Percentiles rank a stretch among this genome's conserved stretches.
Conservation (phyloP, 345 rosid genomes). For the Citrus reticulata region DNA sequence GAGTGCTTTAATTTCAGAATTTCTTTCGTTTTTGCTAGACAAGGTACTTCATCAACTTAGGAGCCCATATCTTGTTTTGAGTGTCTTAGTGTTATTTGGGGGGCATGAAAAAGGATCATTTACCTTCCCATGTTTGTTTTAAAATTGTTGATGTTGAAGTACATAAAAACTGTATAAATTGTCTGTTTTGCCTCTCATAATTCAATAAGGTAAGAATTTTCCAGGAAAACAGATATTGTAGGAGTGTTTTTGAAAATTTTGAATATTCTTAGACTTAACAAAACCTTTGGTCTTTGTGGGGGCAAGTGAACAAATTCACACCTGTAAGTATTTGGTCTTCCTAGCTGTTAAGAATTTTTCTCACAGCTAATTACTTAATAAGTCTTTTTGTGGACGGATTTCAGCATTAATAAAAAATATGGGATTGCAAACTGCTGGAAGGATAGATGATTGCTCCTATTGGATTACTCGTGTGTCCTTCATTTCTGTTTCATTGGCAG, state of each 20-base stretch:
- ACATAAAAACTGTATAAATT: not conserved
- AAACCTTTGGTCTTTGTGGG: not conserved
- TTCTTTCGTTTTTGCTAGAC: not conserved
- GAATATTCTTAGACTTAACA: not conserved
- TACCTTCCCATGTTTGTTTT: not conserved
- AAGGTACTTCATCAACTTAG: not conserved
- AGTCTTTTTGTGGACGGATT: slow-evolving; percentile 11
- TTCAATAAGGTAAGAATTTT: not conserved
- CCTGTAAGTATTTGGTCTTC: not conserved
- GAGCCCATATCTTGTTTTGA: not conserved
- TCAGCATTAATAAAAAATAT: slow-evolving; percentile 79
- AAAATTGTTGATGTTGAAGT: not conserved
- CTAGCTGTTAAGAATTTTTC: not conserved
- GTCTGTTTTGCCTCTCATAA: not conserved
- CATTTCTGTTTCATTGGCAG: slow-evolving; percentile 64
- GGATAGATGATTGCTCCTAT: slow-evolving; percentile 81
- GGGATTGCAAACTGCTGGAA: slow-evolving; percentile 70
- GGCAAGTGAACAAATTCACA: not conserved
- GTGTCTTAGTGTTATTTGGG: not conserved
- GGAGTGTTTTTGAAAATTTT: not conserved
- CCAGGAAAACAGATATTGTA: not conserved
- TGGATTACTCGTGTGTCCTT: slow-evolving; percentile 78
- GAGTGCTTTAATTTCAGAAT: not conserved
- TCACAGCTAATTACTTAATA: not conserved
- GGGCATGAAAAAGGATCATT: not conserved